Evolutionary conservation across 257 asterid species (phyloP), one percentile per base, ranked within the genome.

Genomic region (Plantago elongata): DNA sequence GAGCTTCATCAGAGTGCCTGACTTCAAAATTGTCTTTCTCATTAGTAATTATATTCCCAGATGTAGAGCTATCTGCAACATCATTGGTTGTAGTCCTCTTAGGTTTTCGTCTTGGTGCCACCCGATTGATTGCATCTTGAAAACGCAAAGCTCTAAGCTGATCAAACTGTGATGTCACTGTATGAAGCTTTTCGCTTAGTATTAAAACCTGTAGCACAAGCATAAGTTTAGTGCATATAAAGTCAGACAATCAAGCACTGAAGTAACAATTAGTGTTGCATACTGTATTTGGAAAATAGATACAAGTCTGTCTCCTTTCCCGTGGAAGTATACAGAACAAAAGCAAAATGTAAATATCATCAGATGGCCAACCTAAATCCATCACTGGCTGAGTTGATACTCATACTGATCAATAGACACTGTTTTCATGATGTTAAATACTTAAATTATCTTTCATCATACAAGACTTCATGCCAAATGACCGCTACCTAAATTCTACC

Each of bases 81-180:
- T 65, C 63, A 66, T 68, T 62, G 18, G 65, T 67, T 58, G 50
- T 67, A 50, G 70, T 54, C 59, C 7, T 74, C 72, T 78, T 87
- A 55, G 18, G 75, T 62, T 87, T 93, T 84, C 83, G 83, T 83
- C 94, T 76, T 71, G 96, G 96, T 45, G 88, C 67, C 49, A 75
- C 92, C 58, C 95, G 79, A 76, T 87, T 89, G 61, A 93, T 83
- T 46, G 90, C 92, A 59, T 93, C 95, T 79, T 83, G 99, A 83
- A 87, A 93, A 45, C 93, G 95, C 63, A 89, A n/a, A 57, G 97
- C 99, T 77, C 97, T 82, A 62, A 93, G 86, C 75, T 78, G 83
- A 74, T 93, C 99, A 70, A 89, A 93, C 69, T 80, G 83, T 38
- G 96, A 89, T 38, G 99, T 81, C 60, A 89, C 97, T 13, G 84